A percentile compares a stretch with the other conserved stretches of the same genome.
phyloP scores from a whole-genome alignment of 371 early-diverging fungal genomes.

The Actinomortierella wolfii region DNA sequence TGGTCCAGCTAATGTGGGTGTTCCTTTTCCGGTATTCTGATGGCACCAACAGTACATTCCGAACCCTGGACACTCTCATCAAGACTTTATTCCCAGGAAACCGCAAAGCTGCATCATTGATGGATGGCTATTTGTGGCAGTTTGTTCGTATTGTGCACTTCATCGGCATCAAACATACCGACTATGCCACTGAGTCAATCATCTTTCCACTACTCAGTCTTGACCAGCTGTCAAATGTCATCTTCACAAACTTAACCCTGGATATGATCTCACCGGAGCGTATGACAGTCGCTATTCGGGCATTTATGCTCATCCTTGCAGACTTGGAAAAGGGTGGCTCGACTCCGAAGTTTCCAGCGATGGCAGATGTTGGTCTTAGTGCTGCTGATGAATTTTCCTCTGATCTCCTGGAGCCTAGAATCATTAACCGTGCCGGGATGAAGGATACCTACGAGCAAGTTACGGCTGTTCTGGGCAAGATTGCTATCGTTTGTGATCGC shows the following conservation, averaged over 20 bases:
- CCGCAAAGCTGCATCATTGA: constrained; percentile 70
- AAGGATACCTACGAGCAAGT: constrained; percentile 41
- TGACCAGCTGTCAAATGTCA: constrained; percentile 53
- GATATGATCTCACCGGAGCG: constrained; percentile 74
- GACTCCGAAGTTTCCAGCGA: constrained; percentile 61
- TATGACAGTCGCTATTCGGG: constrained; percentile 74
- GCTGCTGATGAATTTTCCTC: constrained; percentile 27
- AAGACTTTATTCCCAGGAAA: constrained; percentile 73
- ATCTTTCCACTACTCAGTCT: constrained; percentile 70
- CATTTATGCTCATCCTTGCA: constrained; percentile 72
- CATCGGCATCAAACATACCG: constrained; percentile 78
- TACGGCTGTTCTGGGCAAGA: constrained; percentile 42
- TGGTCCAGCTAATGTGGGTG: constrained; percentile 90
- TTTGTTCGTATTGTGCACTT: constrained; percentile 85
- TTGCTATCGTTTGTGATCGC: constrained; percentile 38
- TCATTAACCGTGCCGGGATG: constrained; percentile 53
- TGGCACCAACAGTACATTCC: constrained; percentile 22
- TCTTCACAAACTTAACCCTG: constrained; percentile 47
- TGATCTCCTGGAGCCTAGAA: constrained; percentile 48
- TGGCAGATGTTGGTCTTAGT: constrained; percentile 52
- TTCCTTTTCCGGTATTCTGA: constrained; percentile 83
- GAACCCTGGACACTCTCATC: constrained; percentile 59
- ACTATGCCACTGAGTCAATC: constrained; percentile 77
- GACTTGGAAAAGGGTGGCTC: constrained; percentile 65
- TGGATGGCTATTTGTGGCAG: constrained; percentile 73